Base-by-base conservation (phyloP, 2,329 filamentous ascomycete species). In the Pseudopyrenochaeta lycopersici region DNA sequence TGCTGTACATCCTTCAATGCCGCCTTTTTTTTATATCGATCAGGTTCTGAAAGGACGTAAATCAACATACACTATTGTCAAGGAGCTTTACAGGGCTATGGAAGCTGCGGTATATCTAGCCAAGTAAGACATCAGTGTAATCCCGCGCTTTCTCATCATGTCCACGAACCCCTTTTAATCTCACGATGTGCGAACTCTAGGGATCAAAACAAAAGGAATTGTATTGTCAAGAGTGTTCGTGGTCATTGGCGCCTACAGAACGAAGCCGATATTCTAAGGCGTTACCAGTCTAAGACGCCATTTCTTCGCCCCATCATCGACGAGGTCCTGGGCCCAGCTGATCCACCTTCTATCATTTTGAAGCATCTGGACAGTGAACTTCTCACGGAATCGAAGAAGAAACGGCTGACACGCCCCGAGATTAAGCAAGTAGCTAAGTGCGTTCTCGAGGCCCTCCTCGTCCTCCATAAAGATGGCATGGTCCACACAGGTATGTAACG, bases 251-350 rank as follows among this genome's bases (percentile, higher is more conserved):
- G 59, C 12, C 39, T 67, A 30, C 46, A 64, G 33, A 65, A 68
- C 46, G 66, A 70, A 62, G 32, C 59, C 42, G 53, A 67, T 46
- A 48, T 70, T 9, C 65, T 70, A 12, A 59, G 54, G 46, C 43
- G 54, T 35, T 64, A 64, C 29, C 64, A 70, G 32, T 35, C 55
- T 20, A 55, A 58, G 30, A 62, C 58, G 10, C 60, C 50, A 1
- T 64, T 32, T 35, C 43, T 70, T 29, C 59, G 66, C 11, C 65
- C 62, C 10, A 41, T 73, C 29, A 49, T 68, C 15, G 70, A 72
- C 54, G 63, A 66, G 30, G 63, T 66, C 27, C 49, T 62, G 14
- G 58, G 69, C 17, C 66, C 61, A 2, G 51, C 55, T 23, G 23
- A 42, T 4, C 66, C 63, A 15, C 20, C 53, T 3, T 52, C 61